Base-by-base conservation (phyloP, 2,329 filamentous ascomycete species). In the Fusarium multiceps region DNA sequence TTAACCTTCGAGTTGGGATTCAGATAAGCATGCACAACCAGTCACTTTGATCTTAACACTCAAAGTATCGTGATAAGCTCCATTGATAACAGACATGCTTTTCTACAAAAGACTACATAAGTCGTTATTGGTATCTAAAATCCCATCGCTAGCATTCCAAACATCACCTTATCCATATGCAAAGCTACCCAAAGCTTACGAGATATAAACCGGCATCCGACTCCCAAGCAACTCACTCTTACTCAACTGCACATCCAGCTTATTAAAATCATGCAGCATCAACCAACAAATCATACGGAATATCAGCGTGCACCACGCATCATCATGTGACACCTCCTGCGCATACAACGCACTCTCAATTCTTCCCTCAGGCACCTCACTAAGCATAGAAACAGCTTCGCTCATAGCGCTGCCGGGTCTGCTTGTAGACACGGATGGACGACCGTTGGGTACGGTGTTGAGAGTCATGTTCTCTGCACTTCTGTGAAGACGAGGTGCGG, bases 221-320 rank as follows among this genome's bases (percentile, higher is more conserved):
- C 83, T 88, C 3, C 85, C 86, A 34, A 84, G 71, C 7, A 88
- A 76, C 76, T 88, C 85, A 63, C 84, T 85, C 75, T 87, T 86
- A 46, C 83, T 78, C 4, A 85, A 75, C 74, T 87, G 85, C 12
- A 84, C 79, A 58, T 88, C 87, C 62, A 82, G 80, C 72, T 84
- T 85, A 74, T 87, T 80, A 55, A 88, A 88, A 69, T 88, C 85
- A 70, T 89, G 86, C 64, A 88, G 76, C 77, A 85, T 80, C 55
- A 88, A 75, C 87, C 86, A 88, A 73, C 86, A 88, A 25, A 88
- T 79, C 86, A 88, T 88, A 27, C 86, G 78, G 66, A 88, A 86
- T 6, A 88, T 80, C 20, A 88, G 76, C 10, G 83, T 84, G 68
- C 84, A 85, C 86, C 86, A 88, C n/a, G 87, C 82, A 10, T 82